These are phyloP conservation scores for Solanum pinnatisectum DNA, from an alignment of 257 asterid species.

Conservation along the genomic window DNA sequence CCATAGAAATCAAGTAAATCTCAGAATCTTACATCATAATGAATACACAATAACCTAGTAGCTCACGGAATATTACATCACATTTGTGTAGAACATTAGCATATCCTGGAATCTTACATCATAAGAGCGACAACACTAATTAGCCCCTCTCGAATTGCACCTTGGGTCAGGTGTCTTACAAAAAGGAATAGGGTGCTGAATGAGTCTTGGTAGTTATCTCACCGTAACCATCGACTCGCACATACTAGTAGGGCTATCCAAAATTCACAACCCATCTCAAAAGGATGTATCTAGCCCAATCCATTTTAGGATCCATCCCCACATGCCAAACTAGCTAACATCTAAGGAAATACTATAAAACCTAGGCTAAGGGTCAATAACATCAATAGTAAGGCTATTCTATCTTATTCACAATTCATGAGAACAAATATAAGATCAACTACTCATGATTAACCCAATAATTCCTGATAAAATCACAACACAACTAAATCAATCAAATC, in stretches of 20 bases:
- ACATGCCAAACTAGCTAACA: neutral
- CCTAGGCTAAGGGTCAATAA: neutral
- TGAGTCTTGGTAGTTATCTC: neutral
- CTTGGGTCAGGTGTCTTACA: neutral
- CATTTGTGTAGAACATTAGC: neutral
- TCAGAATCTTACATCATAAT: no score
- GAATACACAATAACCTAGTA: neutral
- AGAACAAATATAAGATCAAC: neutral
- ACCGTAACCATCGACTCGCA: neutral
- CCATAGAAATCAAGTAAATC: neutral
- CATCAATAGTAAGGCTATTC: neutral
- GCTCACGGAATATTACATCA: neutral
- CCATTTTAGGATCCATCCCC: neutral
- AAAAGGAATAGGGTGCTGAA: neutral
- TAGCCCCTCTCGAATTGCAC: no score
- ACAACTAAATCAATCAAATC: no score
- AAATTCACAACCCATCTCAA: neutral
- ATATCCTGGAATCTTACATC: neutral
- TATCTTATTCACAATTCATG: neutral
- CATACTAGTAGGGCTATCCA: neutral
- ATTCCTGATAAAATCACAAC: neutral
- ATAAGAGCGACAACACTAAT: neutral
- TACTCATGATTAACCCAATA: neutral
- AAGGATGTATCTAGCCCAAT: neutral
- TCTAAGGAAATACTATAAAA: neutral